Percentiles rank a stretch among this genome's conserved stretches.
Conservation (phyloP, 148 eudicot species). For the Chenopodium album region DNA sequence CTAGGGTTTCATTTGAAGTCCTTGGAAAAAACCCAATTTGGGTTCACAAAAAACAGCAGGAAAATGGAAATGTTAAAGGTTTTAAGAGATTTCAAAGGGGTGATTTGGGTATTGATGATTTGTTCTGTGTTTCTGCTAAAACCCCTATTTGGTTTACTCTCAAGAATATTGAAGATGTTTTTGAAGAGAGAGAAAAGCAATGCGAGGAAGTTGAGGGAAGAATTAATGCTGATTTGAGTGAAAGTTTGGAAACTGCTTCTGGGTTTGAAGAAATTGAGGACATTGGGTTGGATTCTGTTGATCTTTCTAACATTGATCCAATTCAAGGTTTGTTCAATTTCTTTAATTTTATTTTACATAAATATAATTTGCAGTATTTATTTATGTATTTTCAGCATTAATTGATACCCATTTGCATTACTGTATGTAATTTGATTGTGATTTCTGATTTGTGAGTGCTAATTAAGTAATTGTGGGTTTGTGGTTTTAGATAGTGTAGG, state of each 20-base stretch:
- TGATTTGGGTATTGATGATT: conserved; percentile 55
- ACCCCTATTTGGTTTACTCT: conserved; percentile 65
- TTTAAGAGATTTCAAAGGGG: conserved; percentile 62
- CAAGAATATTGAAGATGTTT: conserved; percentile 24
- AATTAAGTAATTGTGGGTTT: no score
- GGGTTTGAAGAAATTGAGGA: conserved; percentile 36
- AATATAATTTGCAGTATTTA: background rate
- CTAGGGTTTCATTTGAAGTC: conserved; percentile 53
- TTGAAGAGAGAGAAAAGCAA: conserved; percentile 22
- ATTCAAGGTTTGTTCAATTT: conserved; percentile 58
- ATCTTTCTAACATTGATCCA: conserved; percentile 64
- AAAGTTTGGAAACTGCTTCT: conserved; percentile 36
- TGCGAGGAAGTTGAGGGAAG: conserved; percentile 17
- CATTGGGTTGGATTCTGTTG: conserved; percentile 44
- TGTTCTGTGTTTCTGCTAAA: conserved; percentile 62
- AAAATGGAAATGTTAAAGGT: conserved; percentile 39
- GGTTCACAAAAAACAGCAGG: conserved; percentile 27
- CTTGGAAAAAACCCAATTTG: conserved; percentile 80
- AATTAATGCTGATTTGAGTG: conserved; percentile 40
- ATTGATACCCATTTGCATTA: background rate
- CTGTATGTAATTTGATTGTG: background rate
- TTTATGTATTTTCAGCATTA: background rate
- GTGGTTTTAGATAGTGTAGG: background rate
- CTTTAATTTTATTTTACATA: background rate
- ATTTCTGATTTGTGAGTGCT: no score